Evolutionary conservation across 148 eudicot species (phyloP).

Genomic region (Bassia scoparia): DNA sequence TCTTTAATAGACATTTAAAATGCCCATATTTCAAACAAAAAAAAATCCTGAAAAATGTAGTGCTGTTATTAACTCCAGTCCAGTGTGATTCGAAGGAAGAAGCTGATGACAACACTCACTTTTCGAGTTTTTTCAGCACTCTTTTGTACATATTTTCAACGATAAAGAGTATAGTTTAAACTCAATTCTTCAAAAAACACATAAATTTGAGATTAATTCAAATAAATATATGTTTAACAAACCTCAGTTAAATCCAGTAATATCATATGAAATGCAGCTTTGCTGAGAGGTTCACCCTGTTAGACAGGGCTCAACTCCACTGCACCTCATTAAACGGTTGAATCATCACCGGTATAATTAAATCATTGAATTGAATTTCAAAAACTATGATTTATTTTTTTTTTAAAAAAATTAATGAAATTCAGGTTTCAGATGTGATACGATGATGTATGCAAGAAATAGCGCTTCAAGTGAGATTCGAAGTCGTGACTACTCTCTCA

Average conservation of each 20-base stretch:
- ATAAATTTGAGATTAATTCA: not conserved
- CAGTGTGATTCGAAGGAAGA: conserved; percentile 42
- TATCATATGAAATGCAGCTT: conserved; percentile 43
- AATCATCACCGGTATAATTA: not conserved
- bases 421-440: too few relatives aligned
- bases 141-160: conserved; percentile 3
- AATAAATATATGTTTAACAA: not conserved
- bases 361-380: too few relatives aligned
- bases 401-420: too few relatives aligned
- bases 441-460: too few relatives aligned
- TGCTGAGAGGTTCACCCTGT: conserved; percentile 64
- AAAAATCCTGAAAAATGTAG: conserved; percentile 26
- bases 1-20: too few relatives aligned
- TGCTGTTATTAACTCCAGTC: conserved; percentile 67
- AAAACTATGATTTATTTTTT: too few relatives aligned
- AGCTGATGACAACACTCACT: conserved; percentile 72
- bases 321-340: conserved; percentile 48
- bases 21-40: too few relatives aligned
- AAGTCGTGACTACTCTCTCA: too few relatives aligned
- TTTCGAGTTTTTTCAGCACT: conserved; percentile 45
- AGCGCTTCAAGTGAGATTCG: too few relatives aligned
- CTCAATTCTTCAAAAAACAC: conserved; percentile 31
- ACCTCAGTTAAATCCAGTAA: conserved; percentile 52
- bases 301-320: conserved; percentile 59
- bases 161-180: conserved; percentile 52